These are phyloP conservation scores for Sclerotinia spermophila DNA, from an alignment of 2,329 filamentous ascomycete genomes.

Conservation along the genomic window DNA sequence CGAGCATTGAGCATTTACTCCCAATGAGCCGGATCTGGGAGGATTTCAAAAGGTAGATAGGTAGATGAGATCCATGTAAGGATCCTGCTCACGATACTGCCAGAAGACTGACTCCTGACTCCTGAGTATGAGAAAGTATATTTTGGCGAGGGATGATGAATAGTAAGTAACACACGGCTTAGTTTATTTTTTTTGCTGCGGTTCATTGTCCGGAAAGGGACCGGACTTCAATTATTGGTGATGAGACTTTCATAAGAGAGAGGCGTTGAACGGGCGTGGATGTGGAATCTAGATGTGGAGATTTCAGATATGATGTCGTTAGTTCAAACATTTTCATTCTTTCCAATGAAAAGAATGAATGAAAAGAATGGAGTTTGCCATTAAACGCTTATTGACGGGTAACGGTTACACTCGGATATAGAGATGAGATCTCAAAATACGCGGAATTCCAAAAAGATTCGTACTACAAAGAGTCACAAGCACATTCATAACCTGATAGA, in stretches of 20 bases:
- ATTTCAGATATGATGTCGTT: neutral
- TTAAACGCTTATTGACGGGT: neutral
- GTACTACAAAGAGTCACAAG: conserved; percentile 9
- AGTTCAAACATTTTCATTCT: neutral
- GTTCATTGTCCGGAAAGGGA: neutral
- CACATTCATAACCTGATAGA: neutral
- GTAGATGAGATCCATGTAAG: neutral
- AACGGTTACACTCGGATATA: neutral
- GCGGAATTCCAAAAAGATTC: neutral
- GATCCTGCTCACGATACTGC: neutral
- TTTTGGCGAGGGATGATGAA: neutral
- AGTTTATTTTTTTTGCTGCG: neutral
- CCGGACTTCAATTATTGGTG: neutral
- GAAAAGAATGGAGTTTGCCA: neutral
- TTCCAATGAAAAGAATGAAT: neutral
- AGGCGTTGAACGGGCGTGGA: neutral
- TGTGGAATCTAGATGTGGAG: neutral
- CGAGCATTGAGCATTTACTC: neutral
- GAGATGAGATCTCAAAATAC: neutral
- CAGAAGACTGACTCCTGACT: neutral
- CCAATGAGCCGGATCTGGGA: no score
- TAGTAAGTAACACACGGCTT: neutral
- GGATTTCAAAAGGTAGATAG: neutral
- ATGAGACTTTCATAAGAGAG: no score
- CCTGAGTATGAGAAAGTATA: neutral